Base-by-base conservation (phyloP, 1,139 yeast genomes). In the Sugiyamaella japonica region DNA sequence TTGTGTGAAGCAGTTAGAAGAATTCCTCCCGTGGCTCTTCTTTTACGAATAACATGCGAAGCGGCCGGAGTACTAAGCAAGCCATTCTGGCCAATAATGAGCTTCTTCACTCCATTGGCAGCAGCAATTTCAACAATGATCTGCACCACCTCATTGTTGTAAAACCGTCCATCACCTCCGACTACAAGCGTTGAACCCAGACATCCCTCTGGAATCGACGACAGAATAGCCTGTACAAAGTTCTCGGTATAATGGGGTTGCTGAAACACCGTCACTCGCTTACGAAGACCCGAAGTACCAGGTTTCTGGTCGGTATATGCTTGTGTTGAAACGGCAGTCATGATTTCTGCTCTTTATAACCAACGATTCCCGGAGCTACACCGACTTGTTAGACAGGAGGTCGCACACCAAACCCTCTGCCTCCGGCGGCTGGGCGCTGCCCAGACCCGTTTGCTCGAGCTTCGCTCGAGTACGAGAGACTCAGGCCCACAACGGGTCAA, bases 141-240 rank as follows among this genome's bases (percentile, higher is more conserved):
- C 69, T 90, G 89, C 66, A 93, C 82, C 37, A 90, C 93, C 40
- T 78, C 79, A 64, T 84, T 88, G 68, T 91, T 91, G 76, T 89
- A 93, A 77, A 77, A 93, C 64, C 99, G 84, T 53, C 99, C 99
- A 70, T 93, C 99, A 57, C 99, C 99, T 55, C 99, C 99, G 62
- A 93, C 84, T 3, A 91, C 97, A 60, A 93, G 77, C 4, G 88
- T 84, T 3, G 97, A 78, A 58, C 76, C 87, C 55, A 80, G 57
- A 7, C 85, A 74, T 31, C 97, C 97, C 70, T 91, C 97, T 13
- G 98, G 99, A 64, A 93, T 91, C 42, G 97, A 82, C 55, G 83
- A 82, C 56, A 93, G 73, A 61, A 89, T 81, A 17, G 97, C 82
- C 71, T 93, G 99, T 61, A 93, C 81, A 74, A 93, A 93, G 76